Evolutionary conservation across 192 early-diverging fungal genomes (phyloP).

Genomic region (Coemansia sp.): DNA sequence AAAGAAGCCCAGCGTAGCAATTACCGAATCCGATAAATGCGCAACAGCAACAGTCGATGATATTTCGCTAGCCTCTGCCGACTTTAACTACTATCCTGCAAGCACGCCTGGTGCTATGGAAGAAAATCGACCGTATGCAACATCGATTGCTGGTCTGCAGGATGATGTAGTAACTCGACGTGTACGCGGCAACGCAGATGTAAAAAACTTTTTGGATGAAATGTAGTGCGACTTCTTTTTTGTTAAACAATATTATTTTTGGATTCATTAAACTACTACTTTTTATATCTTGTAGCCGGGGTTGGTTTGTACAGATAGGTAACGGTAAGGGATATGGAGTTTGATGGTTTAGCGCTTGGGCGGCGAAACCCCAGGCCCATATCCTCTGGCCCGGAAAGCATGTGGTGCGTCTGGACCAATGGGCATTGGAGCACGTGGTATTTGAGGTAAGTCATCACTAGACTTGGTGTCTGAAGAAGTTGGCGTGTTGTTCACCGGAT

Average conservation of each 20-base stretch:
- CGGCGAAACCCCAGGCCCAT: background rate
- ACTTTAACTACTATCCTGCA: background rate
- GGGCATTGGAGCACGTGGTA: background rate
- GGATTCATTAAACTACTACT: background rate
- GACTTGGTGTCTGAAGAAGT: background rate
- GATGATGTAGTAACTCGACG: conserved; percentile 27
- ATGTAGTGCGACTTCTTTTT: conserved; percentile 7
- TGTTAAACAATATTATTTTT: background rate
- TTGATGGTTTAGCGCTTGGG: too few relatives aligned
- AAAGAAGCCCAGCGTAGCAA: conserved; percentile 8
- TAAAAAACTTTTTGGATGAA: conserved; percentile 13
- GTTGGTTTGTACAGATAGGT: too few relatives aligned
- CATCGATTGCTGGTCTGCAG: conserved; percentile 11
- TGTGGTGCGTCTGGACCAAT: background rate
- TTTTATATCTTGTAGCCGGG: background rate
- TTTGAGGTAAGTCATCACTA: background rate
- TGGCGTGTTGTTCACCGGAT: background rate
- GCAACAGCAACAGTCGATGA: conserved; percentile 1
- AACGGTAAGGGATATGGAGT: too few relatives aligned
- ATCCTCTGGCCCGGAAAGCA: background rate
- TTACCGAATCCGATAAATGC: conserved; percentile 10
- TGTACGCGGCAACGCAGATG: conserved; percentile 12
- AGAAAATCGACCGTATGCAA: conserved; percentile 7
- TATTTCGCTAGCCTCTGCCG: conserved; percentile 1
- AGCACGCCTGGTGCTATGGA: conserved; percentile 13